A percentile compares a stretch with the other conserved stretches of the same genome.
These are phyloP conservation scores for Vanderwaltozyma yarrowii DNA, from an alignment of 805 yeast species.

Conservation along the genomic window DNA sequence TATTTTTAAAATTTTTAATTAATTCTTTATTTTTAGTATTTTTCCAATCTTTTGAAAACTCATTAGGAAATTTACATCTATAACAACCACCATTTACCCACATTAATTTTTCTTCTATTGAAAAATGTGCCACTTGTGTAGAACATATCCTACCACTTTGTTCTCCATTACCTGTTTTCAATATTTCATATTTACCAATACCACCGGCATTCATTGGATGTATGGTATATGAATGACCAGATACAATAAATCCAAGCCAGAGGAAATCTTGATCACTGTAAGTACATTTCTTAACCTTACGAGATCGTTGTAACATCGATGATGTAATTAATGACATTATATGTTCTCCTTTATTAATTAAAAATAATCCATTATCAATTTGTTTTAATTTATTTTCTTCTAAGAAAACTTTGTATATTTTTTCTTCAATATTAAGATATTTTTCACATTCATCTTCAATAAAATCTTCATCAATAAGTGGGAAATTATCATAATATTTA, in stretches of 20 bases:
- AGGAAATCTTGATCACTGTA: slow-evolving; percentile 70
- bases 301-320: slow-evolving; percentile 33
- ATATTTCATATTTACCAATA: slow-evolving; percentile 8
- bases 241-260: slow-evolving; percentile 53
- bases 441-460: slow-evolving; percentile 7
- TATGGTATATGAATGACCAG: slow-evolving; percentile 38
- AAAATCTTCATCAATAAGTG: slow-evolving; percentile 5
- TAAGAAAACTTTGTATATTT: slow-evolving; percentile 33
- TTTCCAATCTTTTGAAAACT: slow-evolving; percentile 9
- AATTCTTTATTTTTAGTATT: slow-evolving; percentile 2
- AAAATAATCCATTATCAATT: slow-evolving; percentile 42
- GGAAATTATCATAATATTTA: slow-evolving; percentile 28
- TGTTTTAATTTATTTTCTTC: slow-evolving; percentile 34
- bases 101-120: slow-evolving; percentile 5
- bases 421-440: slow-evolving; percentile 19
- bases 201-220: slow-evolving; percentile 9
- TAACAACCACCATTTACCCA: slow-evolving; percentile 16
- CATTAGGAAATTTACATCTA: slow-evolving; percentile 8
- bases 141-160: slow-evolving; percentile 8
- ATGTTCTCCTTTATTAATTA: slow-evolving; percentile 33
- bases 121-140: slow-evolving; percentile 10
- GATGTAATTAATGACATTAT: slow-evolving; percentile 40
- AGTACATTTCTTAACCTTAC: slow-evolving; percentile 37
- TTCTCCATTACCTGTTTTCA: slow-evolving; percentile 3
- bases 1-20: neutral